These are phyloP conservation scores for Magnaporthales sp. DNA, from an alignment of 2,329 filamentous ascomycete genomes.

Conservation along the genomic window DNA sequence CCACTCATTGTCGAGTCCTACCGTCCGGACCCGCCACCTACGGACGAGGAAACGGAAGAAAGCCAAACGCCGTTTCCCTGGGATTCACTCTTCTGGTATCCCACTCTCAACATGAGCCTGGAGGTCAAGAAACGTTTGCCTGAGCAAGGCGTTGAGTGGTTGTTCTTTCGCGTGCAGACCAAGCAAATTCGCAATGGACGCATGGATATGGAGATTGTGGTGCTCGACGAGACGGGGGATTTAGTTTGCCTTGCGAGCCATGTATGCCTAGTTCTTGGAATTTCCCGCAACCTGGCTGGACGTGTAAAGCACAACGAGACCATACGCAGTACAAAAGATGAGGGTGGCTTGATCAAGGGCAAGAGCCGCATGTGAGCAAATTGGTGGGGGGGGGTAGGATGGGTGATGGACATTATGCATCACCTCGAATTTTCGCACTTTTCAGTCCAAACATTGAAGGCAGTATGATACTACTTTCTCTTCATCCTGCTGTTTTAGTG, in stretches of 20 bases:
- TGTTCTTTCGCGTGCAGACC: slow-evolving; percentile 55
- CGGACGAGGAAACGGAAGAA: slow-evolving; percentile 4
- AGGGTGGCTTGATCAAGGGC: neutral
- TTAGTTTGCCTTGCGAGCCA: slow-evolving; percentile 62
- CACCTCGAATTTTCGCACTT: neutral
- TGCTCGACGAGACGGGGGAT: slow-evolving; percentile 56
- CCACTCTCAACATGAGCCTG: slow-evolving; percentile 65
- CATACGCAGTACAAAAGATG: neutral
- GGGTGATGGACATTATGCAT: neutral
- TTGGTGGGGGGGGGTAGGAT: neutral
- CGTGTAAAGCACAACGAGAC: slow-evolving; percentile 4
- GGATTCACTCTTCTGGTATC: slow-evolving; percentile 55
- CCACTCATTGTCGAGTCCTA: slow-evolving; percentile 54
- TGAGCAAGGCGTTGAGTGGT: slow-evolving; percentile 59
- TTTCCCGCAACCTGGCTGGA: slow-evolving; percentile 47
- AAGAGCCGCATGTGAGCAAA: neutral
- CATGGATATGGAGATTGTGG: slow-evolving; percentile 64
- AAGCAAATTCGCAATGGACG: slow-evolving; percentile 63
- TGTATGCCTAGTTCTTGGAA: slow-evolving; percentile 53
- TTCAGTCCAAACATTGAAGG: neutral
- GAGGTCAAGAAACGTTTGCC: slow-evolving; percentile 70
- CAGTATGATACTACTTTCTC: neutral
- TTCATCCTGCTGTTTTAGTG: neutral
- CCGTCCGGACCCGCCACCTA: slow-evolving; percentile 16
- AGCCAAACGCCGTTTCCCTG: slow-evolving; percentile 17